Conservation (phyloP, 768 basidiomycete genomes). For the Hygrocybe coccinea region DNA sequence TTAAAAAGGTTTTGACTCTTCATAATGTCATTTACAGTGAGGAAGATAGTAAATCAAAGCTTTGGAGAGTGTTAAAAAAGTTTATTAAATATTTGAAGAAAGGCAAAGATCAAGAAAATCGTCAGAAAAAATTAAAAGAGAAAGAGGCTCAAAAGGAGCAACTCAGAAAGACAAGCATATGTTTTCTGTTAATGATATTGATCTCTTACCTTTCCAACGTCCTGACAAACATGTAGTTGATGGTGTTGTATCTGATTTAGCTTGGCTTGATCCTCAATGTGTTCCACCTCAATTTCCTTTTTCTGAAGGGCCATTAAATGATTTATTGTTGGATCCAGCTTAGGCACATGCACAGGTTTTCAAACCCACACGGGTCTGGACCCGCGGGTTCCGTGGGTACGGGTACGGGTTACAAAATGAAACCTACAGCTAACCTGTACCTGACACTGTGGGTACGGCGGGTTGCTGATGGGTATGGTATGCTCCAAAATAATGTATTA, state of each 20-base stretch:
- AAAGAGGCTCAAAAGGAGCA: background rate
- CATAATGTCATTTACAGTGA: background rate
- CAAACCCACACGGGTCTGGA: too few species aligned
- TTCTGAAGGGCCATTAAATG: background rate
- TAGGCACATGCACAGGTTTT: too few species aligned
- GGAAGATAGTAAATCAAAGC: background rate
- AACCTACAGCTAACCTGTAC: too few species aligned
- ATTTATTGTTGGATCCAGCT: slow-evolving; percentile 8
- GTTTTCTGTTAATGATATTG: background rate
- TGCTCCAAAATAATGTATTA: too few species aligned
- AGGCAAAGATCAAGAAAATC: background rate
- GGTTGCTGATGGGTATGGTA: too few species aligned
- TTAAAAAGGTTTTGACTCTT: background rate
- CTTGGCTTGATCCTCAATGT: slow-evolving; percentile 1
- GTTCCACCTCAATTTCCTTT: background rate
- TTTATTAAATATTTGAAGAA: background rate
- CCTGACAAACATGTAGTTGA: background rate
- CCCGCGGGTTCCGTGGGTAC: too few species aligned
- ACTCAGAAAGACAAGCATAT: background rate
- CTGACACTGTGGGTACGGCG: too few species aligned
- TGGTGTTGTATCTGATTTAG: background rate
- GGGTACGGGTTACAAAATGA: too few species aligned
- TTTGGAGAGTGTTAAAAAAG: background rate
- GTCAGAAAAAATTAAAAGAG: background rate
- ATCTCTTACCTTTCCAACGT: background rate